These are phyloP conservation scores for Aspergillus novofumigatus DNA, from an alignment of 2,329 filamentous ascomycete species.

Conservation along the genomic window DNA sequence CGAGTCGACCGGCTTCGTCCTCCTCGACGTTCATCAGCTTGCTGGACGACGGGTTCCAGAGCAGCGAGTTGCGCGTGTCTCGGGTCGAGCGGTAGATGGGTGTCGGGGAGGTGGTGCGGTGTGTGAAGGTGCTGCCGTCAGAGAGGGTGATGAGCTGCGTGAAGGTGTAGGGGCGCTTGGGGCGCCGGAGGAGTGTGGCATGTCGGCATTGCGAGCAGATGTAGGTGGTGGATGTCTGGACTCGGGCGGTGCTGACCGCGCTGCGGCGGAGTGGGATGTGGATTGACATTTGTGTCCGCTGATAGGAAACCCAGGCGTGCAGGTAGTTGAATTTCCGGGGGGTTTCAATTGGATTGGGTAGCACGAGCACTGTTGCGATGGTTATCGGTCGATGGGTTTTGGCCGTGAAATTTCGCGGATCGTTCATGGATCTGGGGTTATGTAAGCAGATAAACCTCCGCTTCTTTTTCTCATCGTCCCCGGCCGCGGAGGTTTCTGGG, in stretches of 20 bases:
- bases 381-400: conserved; percentile 19
- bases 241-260: conserved; percentile 22
- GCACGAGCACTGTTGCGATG: conserved; percentile 6
- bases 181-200: conserved; percentile 79
- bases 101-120: conserved; percentile 48
- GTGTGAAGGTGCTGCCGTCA: conserved; percentile 74
- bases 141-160: conserved; percentile 93
- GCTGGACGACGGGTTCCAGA: conserved; percentile 86
- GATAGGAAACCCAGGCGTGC: not conserved
- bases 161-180: conserved; percentile 91
- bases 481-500: not conserved
- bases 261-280: conserved; percentile 34
- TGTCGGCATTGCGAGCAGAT: conserved; percentile 64
- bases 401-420: conserved; percentile 29
- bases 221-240: conserved; percentile 34
- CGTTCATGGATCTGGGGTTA: conserved; percentile 21
- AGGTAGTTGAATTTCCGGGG: not conserved
- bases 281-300: conserved; percentile 28
- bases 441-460: conserved; percentile 22
- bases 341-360: conserved; percentile 4
- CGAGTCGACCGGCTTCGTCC: conserved; percentile 87
- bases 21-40: conserved; percentile 84
- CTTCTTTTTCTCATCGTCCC: conserved; percentile 16
- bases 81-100: conserved; percentile 63
- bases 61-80: conserved; percentile 80